Conservation (phyloP, 2,329 filamentous ascomycete genomes). For the Pseudomassariella vexata region DNA sequence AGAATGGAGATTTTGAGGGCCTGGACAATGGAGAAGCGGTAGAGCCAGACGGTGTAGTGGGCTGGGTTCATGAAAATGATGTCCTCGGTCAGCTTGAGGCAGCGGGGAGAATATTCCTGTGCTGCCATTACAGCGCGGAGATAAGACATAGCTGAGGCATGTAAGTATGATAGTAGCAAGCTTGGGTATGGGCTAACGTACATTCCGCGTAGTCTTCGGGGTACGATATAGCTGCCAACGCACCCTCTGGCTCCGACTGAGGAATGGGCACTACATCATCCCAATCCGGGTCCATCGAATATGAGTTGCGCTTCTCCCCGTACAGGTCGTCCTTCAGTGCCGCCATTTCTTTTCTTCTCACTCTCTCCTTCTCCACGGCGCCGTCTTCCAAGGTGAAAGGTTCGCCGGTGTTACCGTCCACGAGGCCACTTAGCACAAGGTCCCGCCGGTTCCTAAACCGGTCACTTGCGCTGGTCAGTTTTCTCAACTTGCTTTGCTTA, state of each 20-base stretch:
- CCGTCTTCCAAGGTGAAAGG: constrained; percentile 19
- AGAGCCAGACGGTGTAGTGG: constrained; percentile 98
- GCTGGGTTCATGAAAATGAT: constrained; percentile 92
- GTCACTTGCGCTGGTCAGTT: constrained; percentile 29
- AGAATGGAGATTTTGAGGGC: constrained; percentile 58
- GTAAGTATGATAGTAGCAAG: constrained; percentile 7
- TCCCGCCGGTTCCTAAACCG: constrained; percentile 35
- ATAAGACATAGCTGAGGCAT: constrained; percentile 70
- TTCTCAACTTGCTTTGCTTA: constrained; percentile 35
- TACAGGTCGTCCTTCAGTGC: constrained; percentile 45
- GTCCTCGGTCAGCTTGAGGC: constrained; percentile 76
- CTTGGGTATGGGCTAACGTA: constrained; percentile 32
- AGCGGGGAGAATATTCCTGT: constrained; percentile 76
- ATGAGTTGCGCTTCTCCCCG: constrained; percentile 42
- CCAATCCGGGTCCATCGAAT: constrained; percentile 70
- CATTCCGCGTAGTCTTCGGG: constrained; percentile 80
- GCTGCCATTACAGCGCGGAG: constrained; percentile 87
- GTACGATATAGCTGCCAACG: constrained; percentile 91
- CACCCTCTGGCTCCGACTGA: constrained; percentile 75
- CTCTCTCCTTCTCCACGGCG: constrained; percentile 40
- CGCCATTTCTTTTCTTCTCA: constrained; percentile 45
- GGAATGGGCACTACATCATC: constrained; percentile 78
- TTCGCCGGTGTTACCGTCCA: constrained; percentile 14
- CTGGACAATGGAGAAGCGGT: constrained; percentile 75
- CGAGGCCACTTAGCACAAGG: constrained; percentile 14